Base-by-base conservation (phyloP, 176 grass and related monocot genomes). In the Oryza glaberrima region DNA sequence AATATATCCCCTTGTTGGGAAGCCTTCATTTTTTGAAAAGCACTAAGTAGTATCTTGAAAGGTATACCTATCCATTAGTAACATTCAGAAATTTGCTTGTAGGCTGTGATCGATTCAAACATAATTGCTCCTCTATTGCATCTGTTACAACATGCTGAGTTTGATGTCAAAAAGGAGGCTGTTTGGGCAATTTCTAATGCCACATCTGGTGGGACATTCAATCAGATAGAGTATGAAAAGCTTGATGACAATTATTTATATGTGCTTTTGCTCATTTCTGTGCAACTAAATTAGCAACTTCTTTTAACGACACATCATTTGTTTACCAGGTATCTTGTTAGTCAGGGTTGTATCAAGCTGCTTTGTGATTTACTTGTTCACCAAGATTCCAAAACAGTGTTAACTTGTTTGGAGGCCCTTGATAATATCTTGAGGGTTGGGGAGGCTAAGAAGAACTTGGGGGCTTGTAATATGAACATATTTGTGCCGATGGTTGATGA, bases 401-500 rank as follows among this genome's bases (percentile, higher is more conserved):
- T 4, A 9, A 77, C 90, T 60, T 92, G 93, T 79, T 80, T 94
- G 78, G 87, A 86, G 32, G 82, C 74, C 6, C 93, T 94, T 66
- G 82, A 84, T 67, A 88, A 92, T 44, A 92, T 92, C 41, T 79
- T 95, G 80, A 92, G 82, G 67, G 48, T 79, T 69, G 90, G 93
- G 6, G 68, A 85, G 72, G 34, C 26, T 32, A 66, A 90, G 11
- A 90, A 88, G 86, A 81, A 73, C 40, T 28, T 67, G 16, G 76
- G 76, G 17, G 79, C 82, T 77, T 77, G 84, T 15, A 72, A 84
- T 78, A 76, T 90, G 20, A 95, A 92, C 72, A 20, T 47, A 17
- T 87, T 83, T 82, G 86, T 70, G 1, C 90, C 90, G 15, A 81
- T 95, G 71, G 82, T 95, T 73, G 90, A 95, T 46, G 90, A 89